A percentile compares a stretch with the other conserved stretches of the same genome.
Conservation (phyloP, 306 rosid genomes). For the Begonia fuchsioides region DNA sequence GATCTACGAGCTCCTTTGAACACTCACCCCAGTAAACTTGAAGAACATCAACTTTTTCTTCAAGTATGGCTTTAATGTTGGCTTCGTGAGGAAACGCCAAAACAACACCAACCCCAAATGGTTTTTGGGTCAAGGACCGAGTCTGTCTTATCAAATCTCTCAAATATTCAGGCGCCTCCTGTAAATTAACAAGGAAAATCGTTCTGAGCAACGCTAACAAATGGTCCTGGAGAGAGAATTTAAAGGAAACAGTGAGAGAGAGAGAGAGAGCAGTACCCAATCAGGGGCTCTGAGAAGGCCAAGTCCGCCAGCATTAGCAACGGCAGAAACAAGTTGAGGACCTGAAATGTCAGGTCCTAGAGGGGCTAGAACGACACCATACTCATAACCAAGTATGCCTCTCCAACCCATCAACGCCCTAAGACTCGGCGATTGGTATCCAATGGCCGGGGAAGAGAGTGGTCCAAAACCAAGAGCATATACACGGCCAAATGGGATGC, state of each 20-base stretch:
- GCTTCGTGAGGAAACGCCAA: constrained; percentile 67
- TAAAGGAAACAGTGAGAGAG: neutral
- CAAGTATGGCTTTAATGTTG: constrained; percentile 52
- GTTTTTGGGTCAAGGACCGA: constrained; percentile 53
- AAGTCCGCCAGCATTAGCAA: constrained; percentile 66
- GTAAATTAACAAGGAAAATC: constrained; percentile 6
- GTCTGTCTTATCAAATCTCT: constrained; percentile 55
- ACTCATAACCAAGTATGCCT: constrained; percentile 56
- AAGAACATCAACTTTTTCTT: constrained; percentile 64
- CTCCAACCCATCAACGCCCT: constrained; percentile 34
- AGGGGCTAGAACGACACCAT: constrained; percentile 62
- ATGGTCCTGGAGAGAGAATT: neutral
- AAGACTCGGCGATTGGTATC: too few species aligned
- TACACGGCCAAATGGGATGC: too few species aligned
- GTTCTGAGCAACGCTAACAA: neutral
- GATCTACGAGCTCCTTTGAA: constrained; percentile 39
- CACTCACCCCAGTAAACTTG: constrained; percentile 78
- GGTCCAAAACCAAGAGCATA: too few species aligned
- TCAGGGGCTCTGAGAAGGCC: constrained; percentile 64
- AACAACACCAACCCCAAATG: constrained; percentile 69
- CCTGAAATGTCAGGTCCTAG: constrained; percentile 73
- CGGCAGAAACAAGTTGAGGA: constrained; percentile 71
- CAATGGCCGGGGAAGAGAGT: too few species aligned
- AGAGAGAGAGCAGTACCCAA: constrained; percentile 17
- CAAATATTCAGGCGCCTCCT: constrained; percentile 59